Percentiles rank a stretch among this genome's conserved stretches.
These are phyloP conservation scores for Ceratobasidium theobromae DNA, from an alignment of 1,284 basidiomycete genomes.

Conservation along the genomic window DNA sequence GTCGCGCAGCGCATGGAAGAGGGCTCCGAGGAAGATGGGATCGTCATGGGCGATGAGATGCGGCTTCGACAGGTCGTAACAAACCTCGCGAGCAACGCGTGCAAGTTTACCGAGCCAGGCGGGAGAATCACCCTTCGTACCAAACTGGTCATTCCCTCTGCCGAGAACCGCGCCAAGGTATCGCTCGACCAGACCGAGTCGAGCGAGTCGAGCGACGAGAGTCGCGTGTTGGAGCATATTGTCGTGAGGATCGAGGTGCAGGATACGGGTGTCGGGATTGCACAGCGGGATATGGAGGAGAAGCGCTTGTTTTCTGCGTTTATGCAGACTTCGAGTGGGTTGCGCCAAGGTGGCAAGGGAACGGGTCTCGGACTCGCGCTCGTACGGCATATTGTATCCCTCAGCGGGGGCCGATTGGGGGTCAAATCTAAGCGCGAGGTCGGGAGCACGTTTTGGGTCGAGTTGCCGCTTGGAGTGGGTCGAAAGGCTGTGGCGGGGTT, in stretches of 20 bases:
- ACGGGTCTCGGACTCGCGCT: constrained; percentile 84
- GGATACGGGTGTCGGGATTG: constrained; percentile 79
- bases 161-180: constrained; percentile 3
- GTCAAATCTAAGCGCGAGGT: constrained; percentile 57
- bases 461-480: constrained; percentile 47
- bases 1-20: constrained; percentile 49
- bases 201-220: constrained; percentile 29
- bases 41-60: constrained; percentile 78
- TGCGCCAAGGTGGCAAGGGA: constrained; percentile 68
- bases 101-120: constrained; percentile 75
- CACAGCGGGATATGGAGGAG: constrained; percentile 66
- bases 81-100: constrained; percentile 57
- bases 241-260: constrained; percentile 78
- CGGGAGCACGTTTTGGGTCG: constrained; percentile 78
- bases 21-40: constrained; percentile 55
- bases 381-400: constrained; percentile 84
- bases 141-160: constrained; percentile 44
- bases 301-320: constrained; percentile 60
- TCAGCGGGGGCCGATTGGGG: constrained; percentile 77
- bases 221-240: constrained; percentile 54
- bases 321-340: constrained; percentile 34
- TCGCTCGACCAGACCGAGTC: constrained; percentile 13
- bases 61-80: constrained; percentile 78
- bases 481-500: constrained; percentile 29
- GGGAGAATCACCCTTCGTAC: constrained; percentile 65